Conservation (phyloP, 768 basidiomycete species). For the Russula foetens region DNA sequence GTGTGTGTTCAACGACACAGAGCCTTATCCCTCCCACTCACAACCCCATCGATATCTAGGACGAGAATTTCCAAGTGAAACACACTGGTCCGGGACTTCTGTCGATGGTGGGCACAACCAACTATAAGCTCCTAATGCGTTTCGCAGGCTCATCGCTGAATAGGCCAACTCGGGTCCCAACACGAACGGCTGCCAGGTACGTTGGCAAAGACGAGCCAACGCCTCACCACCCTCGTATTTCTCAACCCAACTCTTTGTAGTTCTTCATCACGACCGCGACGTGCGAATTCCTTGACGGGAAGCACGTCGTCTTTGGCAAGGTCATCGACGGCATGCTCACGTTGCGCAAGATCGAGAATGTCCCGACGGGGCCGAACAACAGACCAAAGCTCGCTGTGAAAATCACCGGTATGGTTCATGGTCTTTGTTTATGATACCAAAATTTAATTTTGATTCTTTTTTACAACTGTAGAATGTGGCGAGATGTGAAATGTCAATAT, state of each 20-base stretch:
- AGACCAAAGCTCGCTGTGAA: constrained; percentile 84
- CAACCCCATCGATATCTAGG: constrained; percentile 35
- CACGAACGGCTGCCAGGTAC: constrained; percentile 86
- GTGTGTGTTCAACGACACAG: constrained; percentile 35
- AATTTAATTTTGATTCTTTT: background rate
- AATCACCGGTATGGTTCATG: constrained; percentile 59
- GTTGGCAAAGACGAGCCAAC: constrained; percentile 11
- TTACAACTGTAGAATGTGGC: constrained; percentile 30
- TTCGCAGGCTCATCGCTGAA: background rate
- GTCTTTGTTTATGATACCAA: background rate
- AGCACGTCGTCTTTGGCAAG: constrained; percentile 89
- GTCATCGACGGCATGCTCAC: constrained; percentile 94
- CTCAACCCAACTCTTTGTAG: constrained; percentile 29
- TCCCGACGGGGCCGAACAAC: constrained; percentile 86
- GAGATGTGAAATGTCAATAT: constrained; percentile 28
- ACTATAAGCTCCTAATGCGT: background rate
- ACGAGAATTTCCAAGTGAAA: constrained; percentile 92
- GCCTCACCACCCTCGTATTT: background rate
- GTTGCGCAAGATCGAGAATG: constrained; percentile 92
- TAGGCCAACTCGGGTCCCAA: constrained; percentile 94
- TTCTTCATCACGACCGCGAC: constrained; percentile 97
- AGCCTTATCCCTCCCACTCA: background rate
- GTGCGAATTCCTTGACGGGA: constrained; percentile 92
- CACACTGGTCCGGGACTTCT: constrained; percentile 80
- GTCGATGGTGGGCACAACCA: constrained; percentile 64